Percentiles rank a stretch among this genome's conserved stretches.
These are phyloP conservation scores for Colletotrichum truncatum DNA, from an alignment of 2,329 filamentous ascomycete genomes.

Conservation along the genomic window DNA sequence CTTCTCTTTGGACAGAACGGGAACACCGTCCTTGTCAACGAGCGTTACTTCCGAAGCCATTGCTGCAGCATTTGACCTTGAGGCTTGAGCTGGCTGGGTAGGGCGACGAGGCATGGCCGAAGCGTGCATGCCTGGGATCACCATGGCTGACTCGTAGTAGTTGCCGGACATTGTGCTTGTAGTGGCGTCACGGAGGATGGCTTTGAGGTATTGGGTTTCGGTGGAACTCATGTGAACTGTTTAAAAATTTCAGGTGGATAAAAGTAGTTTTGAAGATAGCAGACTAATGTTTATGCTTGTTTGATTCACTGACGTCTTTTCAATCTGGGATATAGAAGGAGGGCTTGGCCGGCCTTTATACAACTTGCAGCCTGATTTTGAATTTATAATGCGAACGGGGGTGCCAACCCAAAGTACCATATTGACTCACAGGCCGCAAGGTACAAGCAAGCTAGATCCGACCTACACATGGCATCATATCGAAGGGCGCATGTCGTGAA, in stretches of 20 bases:
- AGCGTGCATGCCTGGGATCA: constrained; percentile 21
- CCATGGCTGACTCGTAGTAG: constrained; percentile 27
- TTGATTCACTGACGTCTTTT: neutral
- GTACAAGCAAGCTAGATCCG: neutral
- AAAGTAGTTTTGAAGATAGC: neutral
- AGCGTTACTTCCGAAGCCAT: constrained; percentile 27
- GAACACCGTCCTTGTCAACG: constrained; percentile 20
- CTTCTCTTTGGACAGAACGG: constrained; percentile 23
- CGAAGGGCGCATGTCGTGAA: constrained; percentile 22
- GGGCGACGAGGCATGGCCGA: constrained; percentile 25
- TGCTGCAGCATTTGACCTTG: neutral
- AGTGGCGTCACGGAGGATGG: constrained; percentile 14
- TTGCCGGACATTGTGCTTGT: constrained; percentile 11
- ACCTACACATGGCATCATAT: constrained; percentile 19
- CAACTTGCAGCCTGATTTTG: neutral
- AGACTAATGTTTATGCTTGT: neutral
- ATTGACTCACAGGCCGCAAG: constrained; percentile 1
- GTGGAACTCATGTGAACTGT: constrained; percentile 20
- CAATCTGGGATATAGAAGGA: neutral
- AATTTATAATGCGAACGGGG: neutral
- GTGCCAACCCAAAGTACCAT: neutral
- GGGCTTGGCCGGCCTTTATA: constrained; percentile 16
- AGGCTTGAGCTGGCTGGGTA: constrained; percentile 1
- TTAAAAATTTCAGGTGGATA: neutral
- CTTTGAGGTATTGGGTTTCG: constrained; percentile 21